Evolutionary conservation across 805 yeast species (phyloP), one percentile per base, ranked within the genome.

Genomic region (Lipomyces sp.): DNA sequence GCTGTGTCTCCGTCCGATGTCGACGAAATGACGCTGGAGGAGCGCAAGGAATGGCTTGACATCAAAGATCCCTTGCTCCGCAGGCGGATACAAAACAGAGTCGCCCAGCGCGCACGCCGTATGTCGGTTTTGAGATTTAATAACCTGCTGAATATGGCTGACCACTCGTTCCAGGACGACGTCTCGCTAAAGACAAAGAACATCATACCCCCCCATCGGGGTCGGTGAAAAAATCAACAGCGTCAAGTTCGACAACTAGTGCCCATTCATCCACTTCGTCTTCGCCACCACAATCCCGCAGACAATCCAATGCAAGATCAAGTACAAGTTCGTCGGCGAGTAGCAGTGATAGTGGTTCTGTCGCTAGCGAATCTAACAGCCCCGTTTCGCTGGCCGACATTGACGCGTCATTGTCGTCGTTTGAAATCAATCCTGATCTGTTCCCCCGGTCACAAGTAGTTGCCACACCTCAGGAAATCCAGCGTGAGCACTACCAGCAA

Each of bases 21-120:
- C 48, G 48, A 42, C 48, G 48, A 42, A 10, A 42, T 42, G 48
- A 42, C 66, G 7, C 60, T 54, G 34, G 69, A 63, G 53, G 69
- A 63, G 62, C 66, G 69, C 62, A 62, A 59, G 32, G 69, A 66
- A 50, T 66, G 69, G 69, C 42, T 54, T 35, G 57, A 45, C 57
- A 51, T 63, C 55, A 32, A 64, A 7, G 69, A 66, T 29, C 69
- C 66, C 1, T 63, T 56, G 3, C 59, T 66, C 7, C 61, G 69
- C 4, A 59, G 69, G 3, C 63, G 66, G 39, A 66, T 66, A 24
- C 69, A 66, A 50, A 66, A 66, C 53, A 53, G 69, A 10, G 64
- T 66, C 3, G 69, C 69, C 39, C 69, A 66, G 59, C 69, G 69
- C 30, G 66, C 66, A 6, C 33, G 69, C 18, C 65, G 69, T 59